A percentile compares a stretch with the other conserved stretches of the same genome.
Conservation (phyloP, 2,329 filamentous ascomycete genomes). For the Fusarium azukiicola region DNA sequence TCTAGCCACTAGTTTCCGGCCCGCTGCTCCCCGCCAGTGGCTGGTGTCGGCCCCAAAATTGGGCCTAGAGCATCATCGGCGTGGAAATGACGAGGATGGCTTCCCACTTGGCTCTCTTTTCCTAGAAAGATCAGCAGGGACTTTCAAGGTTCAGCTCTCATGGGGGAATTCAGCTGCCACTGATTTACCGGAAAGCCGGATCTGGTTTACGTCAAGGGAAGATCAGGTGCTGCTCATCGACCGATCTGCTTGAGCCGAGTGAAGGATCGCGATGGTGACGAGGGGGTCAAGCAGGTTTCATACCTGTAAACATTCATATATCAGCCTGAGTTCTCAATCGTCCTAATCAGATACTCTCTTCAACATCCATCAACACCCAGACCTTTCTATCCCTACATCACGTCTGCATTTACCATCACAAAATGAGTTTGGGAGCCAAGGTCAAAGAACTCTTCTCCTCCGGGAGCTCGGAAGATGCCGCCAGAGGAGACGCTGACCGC, state of each 20-base stretch:
- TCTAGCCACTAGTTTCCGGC: too few species aligned
- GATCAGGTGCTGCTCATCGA: constrained; percentile 31
- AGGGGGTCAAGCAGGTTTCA: constrained; percentile 32
- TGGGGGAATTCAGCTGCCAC: not conserved
- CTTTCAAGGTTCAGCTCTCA: constrained; percentile 4
- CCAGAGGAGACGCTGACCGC: constrained; percentile 20
- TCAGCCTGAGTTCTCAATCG: constrained; percentile 17
- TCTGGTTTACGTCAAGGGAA: constrained; percentile 26
- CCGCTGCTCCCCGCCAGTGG: too few species aligned
- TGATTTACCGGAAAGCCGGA: not conserved
- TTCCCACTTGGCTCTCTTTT: constrained; percentile 26
- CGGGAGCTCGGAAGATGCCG: constrained; percentile 26
- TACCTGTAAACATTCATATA: constrained; percentile 15
- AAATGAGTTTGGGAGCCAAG: constrained; percentile 40
- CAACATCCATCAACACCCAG: not conserved
- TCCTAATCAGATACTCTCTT: not conserved
- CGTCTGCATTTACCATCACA: not conserved
- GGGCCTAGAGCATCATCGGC: not conserved
- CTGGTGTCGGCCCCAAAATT: not conserved
- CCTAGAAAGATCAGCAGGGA: constrained; percentile 38
- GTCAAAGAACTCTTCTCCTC: constrained; percentile 40
- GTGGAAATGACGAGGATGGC: constrained; percentile 45
- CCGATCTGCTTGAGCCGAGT: constrained; percentile 36
- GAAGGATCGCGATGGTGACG: constrained; percentile 43
- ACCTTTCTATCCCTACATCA: not conserved